Base-by-base conservation (phyloP, 139 green algal species). In the Closterium sp. region DNA sequence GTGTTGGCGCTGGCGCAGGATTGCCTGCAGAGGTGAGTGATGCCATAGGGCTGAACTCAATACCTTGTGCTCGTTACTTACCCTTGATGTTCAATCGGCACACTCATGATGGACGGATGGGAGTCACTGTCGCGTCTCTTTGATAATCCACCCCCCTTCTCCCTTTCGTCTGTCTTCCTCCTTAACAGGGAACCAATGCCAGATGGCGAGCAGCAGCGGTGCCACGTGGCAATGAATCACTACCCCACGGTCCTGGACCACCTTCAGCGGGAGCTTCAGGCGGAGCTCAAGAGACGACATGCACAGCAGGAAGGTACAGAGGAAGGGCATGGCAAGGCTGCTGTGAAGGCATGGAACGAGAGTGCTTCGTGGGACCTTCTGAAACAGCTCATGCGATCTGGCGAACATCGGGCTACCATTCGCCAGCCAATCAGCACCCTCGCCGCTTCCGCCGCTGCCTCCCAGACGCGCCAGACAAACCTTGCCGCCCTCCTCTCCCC, bases 161-260 rank as follows among this genome's bases (percentile, higher is more conserved):
- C 62, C 87, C 32, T 90, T 10, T n/a, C 27, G 87, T 73, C 28
- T 31, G 31, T 19, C 45, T 21, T 91, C 24, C 17, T 31, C 5
- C 10, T 24, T 19, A 88, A 6, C 89, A 92, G 31, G 27, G 30
- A 92, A 21, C 90, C 85, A 62, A 90, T 91, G 90, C 89, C 89
- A 91, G 27, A n/a, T 29, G 90, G 90, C 21, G 27, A 86, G 45
- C 85, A 91, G 90, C 85, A 29, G 21, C 91, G 90, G 84, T 93
- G 90, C 90, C 85, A 93, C 85, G 31, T 93, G 85, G 90, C 27
- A 9, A 28, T 30, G 22, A 30, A 13, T 24, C 90, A 93, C 31
- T 93, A 86, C 31, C 85, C 86, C 42, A 90, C 90, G 24, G 45
- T 93, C 1, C 32, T 88, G 90, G 90, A 93, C 85, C 90, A 93